phyloP scores from a whole-genome alignment of 257 asterid species.

The Linaria vulgaris region DNA sequence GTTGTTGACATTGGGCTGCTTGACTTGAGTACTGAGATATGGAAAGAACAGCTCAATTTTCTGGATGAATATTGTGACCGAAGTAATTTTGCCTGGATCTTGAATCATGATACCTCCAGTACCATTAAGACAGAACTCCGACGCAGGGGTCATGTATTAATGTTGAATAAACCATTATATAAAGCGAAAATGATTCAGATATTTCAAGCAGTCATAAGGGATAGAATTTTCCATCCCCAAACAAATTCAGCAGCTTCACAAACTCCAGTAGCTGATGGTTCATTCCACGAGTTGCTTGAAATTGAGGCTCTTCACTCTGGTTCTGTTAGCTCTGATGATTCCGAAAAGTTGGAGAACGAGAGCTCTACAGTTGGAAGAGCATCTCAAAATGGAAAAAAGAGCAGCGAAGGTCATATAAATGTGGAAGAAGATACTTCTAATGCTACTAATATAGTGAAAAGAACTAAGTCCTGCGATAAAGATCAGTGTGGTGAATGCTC shows the following conservation, averaged over 20 bases:
- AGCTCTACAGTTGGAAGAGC: conserved; percentile 22
- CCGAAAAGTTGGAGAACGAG: conserved; percentile 52
- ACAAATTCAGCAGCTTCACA: conserved; percentile 23
- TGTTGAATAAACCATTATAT: conserved; percentile 76
- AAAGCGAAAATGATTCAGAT: conserved; percentile 73
- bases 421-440: conserved; percentile 30
- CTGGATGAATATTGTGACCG: conserved; percentile 51
- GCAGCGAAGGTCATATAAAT: conserved; percentile 23
- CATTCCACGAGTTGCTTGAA: conserved; percentile 53
- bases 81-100: conserved; percentile 76
- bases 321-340: conserved; percentile 60
- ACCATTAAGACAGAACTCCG: conserved; percentile 70
- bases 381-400: conserved; percentile 23
- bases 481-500: conserved; percentile 28
- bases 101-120: conserved; percentile 65
- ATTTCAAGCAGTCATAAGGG: conserved; percentile 55
- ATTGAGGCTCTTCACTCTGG: conserved; percentile 52
- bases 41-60: conserved; percentile 80
- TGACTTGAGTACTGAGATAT: conserved; percentile 66
- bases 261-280: conserved; percentile 33
- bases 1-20: conserved; percentile 71
- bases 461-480: conserved; percentile 12
- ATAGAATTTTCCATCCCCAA: conserved; percentile 34
- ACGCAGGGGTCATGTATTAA: conserved; percentile 57
- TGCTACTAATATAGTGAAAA: conserved; percentile 22